Evolutionary conservation across 2,329 filamentous ascomycete genomes (phyloP).

Genomic region (Aspergillus terreus): DNA sequence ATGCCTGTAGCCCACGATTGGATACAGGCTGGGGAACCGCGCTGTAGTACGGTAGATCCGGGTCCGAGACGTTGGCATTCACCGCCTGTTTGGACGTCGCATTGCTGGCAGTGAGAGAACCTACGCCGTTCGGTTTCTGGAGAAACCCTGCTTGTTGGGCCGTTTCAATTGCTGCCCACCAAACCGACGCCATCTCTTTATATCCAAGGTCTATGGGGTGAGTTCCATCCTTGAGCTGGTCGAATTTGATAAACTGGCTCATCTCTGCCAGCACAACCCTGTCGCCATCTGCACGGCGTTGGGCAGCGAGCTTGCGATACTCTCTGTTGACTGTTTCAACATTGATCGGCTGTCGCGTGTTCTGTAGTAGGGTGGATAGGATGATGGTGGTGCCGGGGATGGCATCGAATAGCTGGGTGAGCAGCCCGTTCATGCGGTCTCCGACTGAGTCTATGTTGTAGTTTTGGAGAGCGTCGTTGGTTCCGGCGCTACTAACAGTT

Average conservation of each 20-base stretch:
- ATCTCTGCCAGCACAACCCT: constrained; percentile 25
- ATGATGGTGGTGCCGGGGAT: constrained; percentile 26
- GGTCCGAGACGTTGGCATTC: too few species aligned
- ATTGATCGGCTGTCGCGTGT: neutral
- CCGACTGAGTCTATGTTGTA: constrained; percentile 15
- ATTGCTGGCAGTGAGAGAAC: too few species aligned
- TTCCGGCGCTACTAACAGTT: constrained; percentile 24
- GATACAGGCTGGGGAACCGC: too few species aligned
- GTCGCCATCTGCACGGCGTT: constrained; percentile 14
- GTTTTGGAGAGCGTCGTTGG: constrained; percentile 28
- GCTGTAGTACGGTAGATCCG: too few species aligned
- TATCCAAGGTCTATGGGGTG: constrained; percentile 23
- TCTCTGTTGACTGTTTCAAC: constrained; percentile 21
- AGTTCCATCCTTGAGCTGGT: constrained; percentile 17
- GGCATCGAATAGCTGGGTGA: constrained; percentile 21
- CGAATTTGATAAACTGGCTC: constrained; percentile 14
- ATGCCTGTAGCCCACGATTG: too few species aligned
- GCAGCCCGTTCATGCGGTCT: constrained; percentile 23
- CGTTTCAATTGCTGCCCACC: constrained; percentile 22
- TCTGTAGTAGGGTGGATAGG: constrained; percentile 30
- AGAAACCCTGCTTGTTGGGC: too few species aligned
- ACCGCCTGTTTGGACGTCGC: too few species aligned
- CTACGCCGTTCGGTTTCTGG: too few species aligned
- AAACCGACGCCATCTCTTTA: constrained; percentile 24
- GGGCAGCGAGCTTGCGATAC: constrained; percentile 19